Evolutionary conservation across 305 asterid species (phyloP), one percentile per base, ranked within the genome.

Genomic region (Ajuga reptans): DNA sequence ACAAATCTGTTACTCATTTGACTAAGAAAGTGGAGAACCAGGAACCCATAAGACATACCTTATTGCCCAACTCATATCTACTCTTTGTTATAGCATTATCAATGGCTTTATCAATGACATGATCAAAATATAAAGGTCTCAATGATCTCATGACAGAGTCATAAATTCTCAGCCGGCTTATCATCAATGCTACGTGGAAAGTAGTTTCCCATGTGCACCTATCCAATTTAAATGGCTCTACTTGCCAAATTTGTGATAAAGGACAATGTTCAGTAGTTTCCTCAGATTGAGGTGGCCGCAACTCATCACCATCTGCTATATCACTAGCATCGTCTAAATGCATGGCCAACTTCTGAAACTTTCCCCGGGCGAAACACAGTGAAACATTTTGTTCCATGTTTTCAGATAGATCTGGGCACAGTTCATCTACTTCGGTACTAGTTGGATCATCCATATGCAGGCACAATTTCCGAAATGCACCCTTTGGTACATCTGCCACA

Each of bases 111-210:
- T 79, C 78, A 68, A 85, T 73, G 60, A 75, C 79, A 75, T 79
- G 80, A 72, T 89, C 86, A 46, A 84, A 77, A 63, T 76, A 81
- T 61, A 68, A 67, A 21, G 66, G 58, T 74, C 83, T 82, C 84
- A 85, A 76, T 72, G 82, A 80, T 43, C 78, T 77, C 72, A 87
- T 80, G 69, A 88, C 89, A 73, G 77, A 69, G 41, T 91, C 87
- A 53, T 89, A 81, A 73, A 94, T 69, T 83, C 77, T 82, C 78
- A 64, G 75, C 75, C 92, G 90, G 83, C 80, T 84, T 66, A 78
- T 75, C 78, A 86, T 81, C 85, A 91, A 73, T 75, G 83, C 83
- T 68, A 82, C 73, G 80, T 85, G 84, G 62, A 84, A 77, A 65
- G 64, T 66, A 43, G 86, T 75, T 79, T 76, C 83, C 64, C 79